Evolutionary conservation across 2,329 filamentous ascomycete species (phyloP).

Genomic region (Coleophoma eucalyptorum): DNA sequence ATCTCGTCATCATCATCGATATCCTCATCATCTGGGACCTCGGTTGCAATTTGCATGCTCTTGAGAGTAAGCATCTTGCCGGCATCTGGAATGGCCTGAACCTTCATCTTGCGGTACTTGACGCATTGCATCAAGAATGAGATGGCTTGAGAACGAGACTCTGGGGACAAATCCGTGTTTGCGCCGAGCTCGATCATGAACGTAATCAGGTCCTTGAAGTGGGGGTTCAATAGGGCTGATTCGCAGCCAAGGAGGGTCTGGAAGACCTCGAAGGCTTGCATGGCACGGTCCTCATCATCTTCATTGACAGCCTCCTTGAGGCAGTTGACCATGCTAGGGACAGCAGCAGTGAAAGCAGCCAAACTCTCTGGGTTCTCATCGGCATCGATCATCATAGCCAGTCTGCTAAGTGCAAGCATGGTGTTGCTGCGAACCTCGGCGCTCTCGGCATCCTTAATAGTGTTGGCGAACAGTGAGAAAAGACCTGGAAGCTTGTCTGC

Average conservation of each 20-base stretch:
- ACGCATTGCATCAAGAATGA: conserved; percentile 92
- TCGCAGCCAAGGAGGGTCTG: conserved; percentile 92
- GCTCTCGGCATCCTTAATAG: conserved; percentile 87
- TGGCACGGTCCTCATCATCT: conserved; percentile 80
- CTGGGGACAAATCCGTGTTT: conserved; percentile 75
- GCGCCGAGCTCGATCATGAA: conserved; percentile 90
- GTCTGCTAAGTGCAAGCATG: conserved; percentile 81
- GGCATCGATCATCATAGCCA: conserved; percentile 82
- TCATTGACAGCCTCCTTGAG: conserved; percentile 79
- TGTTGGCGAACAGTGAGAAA: conserved; percentile 78
- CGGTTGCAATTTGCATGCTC: conserved; percentile 83
- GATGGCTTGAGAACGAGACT: conserved; percentile 84
- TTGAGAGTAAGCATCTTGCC: conserved; percentile 84
- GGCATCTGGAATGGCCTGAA: conserved; percentile 81
- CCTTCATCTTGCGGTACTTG: conserved; percentile 90
- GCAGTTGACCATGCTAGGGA: conserved; percentile 86
- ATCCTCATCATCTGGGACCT: conserved; percentile 74
- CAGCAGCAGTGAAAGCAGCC: conserved; percentile 70
- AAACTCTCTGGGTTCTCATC: conserved; percentile 78
- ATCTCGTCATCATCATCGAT: conserved; percentile 79
- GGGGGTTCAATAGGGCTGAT: conserved; percentile 73
- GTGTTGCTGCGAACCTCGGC: conserved; percentile 93
- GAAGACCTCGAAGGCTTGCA: conserved; percentile 94
- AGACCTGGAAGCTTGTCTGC: conserved; percentile 76
- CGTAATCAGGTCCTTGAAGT: conserved; percentile 84